A percentile compares a stretch with the other conserved stretches of the same genome.
These are phyloP conservation scores for Verticillium zaregamsianum DNA, from an alignment of 2,329 filamentous ascomycete species.

Conservation along the genomic window DNA sequence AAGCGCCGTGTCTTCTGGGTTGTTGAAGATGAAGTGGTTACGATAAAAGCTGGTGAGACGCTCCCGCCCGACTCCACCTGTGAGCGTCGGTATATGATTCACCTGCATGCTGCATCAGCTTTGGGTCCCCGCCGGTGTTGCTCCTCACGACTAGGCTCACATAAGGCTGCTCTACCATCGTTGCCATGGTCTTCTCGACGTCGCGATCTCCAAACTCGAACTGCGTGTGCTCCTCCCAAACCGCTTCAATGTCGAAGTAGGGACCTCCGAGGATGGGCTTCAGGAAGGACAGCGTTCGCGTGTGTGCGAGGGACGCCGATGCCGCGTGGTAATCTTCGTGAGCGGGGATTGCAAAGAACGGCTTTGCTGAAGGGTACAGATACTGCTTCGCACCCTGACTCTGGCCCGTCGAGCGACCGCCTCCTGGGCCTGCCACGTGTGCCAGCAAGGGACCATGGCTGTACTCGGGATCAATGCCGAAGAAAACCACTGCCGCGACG, in stretches of 20 bases:
- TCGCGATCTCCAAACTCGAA: conserved; percentile 67
- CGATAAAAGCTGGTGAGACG: conserved; percentile 64
- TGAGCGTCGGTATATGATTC: conserved; percentile 32
- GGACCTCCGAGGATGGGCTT: conserved; percentile 61
- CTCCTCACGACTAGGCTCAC: conserved; percentile 72
- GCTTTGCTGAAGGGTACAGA: conserved; percentile 30
- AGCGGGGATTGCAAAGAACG: conserved; percentile 44
- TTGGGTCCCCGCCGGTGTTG: no score
- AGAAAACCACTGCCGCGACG: conserved; percentile 17
- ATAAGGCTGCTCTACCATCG: conserved; percentile 75
- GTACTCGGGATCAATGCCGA: conserved; percentile 9
- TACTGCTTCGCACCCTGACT: conserved; percentile 24
- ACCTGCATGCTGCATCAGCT: not conserved
- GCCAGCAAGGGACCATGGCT: not conserved
- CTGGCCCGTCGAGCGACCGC: conserved; percentile 11
- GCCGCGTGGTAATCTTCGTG: conserved; percentile 45
- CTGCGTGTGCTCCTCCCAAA: conserved; percentile 75
- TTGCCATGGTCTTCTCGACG: conserved; percentile 72
- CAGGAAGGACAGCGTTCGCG: conserved; percentile 60
- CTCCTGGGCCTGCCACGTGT: conserved; percentile 14
- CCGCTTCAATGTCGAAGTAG: conserved; percentile 67
- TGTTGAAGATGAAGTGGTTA: conserved; percentile 71
- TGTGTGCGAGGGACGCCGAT: conserved; percentile 59
- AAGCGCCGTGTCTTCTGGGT: conserved; percentile 61
- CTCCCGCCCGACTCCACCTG: conserved; percentile 65